Evolutionary conservation across 345 rosid species (phyloP).

Genomic region (Jatropha curcas): DNA sequence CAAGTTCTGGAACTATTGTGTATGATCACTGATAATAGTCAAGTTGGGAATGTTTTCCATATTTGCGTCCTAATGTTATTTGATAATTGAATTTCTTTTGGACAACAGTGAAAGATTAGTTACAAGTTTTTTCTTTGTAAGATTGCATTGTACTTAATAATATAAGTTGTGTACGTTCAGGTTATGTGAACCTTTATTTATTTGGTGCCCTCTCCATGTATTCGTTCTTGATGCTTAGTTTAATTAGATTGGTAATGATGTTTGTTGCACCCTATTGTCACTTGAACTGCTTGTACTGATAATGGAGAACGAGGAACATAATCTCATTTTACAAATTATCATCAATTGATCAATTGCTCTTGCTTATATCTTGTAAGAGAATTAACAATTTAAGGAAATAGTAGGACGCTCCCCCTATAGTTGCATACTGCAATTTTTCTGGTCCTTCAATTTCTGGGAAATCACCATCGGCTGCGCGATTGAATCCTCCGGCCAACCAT

Average conservation of each 20-base stretch:
- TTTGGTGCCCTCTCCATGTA: background rate
- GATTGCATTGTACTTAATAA: background rate
- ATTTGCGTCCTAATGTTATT: background rate
- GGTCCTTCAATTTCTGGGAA: slow-evolving; percentile 62
- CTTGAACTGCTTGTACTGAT: background rate
- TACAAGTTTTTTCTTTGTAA: background rate
- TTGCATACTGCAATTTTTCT: slow-evolving; percentile 71
- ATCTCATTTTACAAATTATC: background rate
- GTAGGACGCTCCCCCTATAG: slow-evolving; percentile 80
- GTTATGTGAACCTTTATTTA: background rate
- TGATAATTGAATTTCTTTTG: background rate
- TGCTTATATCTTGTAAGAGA: slow-evolving; percentile 47
- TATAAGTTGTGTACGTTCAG: background rate
- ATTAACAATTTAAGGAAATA: slow-evolving; percentile 58
- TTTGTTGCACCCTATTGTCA: background rate
- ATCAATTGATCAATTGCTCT: slow-evolving; percentile 14
- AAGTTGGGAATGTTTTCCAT: slow-evolving; percentile 6
- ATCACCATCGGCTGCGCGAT: slow-evolving; percentile 56
- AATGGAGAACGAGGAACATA: background rate
- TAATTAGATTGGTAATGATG: background rate
- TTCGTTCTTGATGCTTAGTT: too few relatives aligned
- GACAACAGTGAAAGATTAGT: background rate
- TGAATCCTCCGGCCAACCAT: slow-evolving; percentile 86
- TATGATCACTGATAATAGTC: background rate
- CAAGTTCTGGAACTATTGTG: background rate